Base-by-base conservation (phyloP, 2,329 filamentous ascomycete species). In the Fusarium beomiforme region DNA sequence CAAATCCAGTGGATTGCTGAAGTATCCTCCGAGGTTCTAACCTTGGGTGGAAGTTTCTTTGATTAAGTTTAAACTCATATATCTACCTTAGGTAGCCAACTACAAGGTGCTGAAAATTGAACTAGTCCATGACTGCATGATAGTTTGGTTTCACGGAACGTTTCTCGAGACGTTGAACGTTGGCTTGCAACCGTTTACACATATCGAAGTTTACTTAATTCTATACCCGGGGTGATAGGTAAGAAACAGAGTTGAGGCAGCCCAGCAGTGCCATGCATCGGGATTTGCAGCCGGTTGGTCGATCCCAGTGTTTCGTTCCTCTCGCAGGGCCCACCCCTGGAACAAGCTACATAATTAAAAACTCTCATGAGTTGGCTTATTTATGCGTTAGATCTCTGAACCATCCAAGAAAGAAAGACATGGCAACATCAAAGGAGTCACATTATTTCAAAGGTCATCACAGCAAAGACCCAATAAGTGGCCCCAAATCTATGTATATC, bases 321-420 rank as follows among this genome's bases (percentile, higher is more conserved):
- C n/a, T 46, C 47, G 49, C 57, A 72, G 69, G 69, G 69, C 57
- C 56, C 57, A 69, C 69, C 69, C 69, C 59, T 58, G 69, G 43
- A 37, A 31, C 29, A 47, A 54, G 19, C n/a, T n/a, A n/a, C n/a
- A n/a, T 39, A 61, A 33, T 67, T n/a, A n/a, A n/a, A 44, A 67
- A 34, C 56, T 33, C 23, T 44, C 44, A n/a, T 56, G 41, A 53
- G 41, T 59, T 57, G 66, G 63, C 53, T 54, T 70, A 37, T 19
- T 19, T 29, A 53, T 49, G 69, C 64, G 44, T 69, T 57, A 26
- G 64, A 37, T 67, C 24, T 46, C 33, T 33, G 47, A 54, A 57
- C 31, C 33, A 43, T 31, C 33, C 21, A 54, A 37, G 24, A 68
- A 34, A 29, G 57, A 64, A 50, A 42, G 44, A 42, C 37, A 24